Percentiles rank a stretch among this genome's conserved stretches.
Evolutionary conservation across 2,329 filamentous ascomycete genomes (phyloP).

Genomic region (Cladobotryum mycophilum): DNA sequence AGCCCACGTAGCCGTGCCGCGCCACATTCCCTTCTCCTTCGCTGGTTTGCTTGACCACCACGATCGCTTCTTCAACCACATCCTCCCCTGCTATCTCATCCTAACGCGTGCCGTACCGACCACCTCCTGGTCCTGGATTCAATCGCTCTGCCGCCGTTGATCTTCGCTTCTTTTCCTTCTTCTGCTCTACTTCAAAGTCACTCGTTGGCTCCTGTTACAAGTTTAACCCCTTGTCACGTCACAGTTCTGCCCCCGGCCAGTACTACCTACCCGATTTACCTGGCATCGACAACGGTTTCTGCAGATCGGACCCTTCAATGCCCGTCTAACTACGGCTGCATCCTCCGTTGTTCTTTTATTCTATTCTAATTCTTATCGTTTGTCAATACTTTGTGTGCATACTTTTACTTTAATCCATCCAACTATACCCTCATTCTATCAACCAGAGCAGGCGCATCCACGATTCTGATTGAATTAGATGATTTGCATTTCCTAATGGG

Average conservation of each 20-base stretch:
- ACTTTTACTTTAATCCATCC: too few relatives aligned
- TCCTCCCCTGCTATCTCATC: not conserved
- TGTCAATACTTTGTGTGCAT: too few relatives aligned
- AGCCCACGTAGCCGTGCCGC: conserved; percentile 1
- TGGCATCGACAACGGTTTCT: not conserved
- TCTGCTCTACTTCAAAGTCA: not conserved
- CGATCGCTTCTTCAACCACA: not conserved
- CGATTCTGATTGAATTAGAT: not conserved
- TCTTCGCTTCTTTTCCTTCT: not conserved
- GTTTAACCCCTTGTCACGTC: not conserved
- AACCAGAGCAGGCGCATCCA: too few relatives aligned
- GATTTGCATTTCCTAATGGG: conserved; percentile 18
- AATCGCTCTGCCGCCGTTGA: conserved; percentile 3
- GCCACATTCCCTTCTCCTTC: not conserved
- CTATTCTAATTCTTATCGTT: too few relatives aligned
- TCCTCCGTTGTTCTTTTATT: too few relatives aligned
- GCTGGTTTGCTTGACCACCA: not conserved
- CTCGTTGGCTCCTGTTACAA: conserved; percentile 4
- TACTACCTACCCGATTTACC: not conserved
- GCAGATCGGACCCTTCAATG: not conserved
- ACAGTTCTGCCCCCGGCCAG: too few relatives aligned
- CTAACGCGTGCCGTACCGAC: not conserved
- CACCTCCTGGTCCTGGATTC: conserved; percentile 5
- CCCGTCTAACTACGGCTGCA: too few relatives aligned
- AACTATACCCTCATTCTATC: too few relatives aligned